Base-by-base conservation (phyloP, 2,329 filamentous ascomycete genomes). In the Penicillium sp. region DNA sequence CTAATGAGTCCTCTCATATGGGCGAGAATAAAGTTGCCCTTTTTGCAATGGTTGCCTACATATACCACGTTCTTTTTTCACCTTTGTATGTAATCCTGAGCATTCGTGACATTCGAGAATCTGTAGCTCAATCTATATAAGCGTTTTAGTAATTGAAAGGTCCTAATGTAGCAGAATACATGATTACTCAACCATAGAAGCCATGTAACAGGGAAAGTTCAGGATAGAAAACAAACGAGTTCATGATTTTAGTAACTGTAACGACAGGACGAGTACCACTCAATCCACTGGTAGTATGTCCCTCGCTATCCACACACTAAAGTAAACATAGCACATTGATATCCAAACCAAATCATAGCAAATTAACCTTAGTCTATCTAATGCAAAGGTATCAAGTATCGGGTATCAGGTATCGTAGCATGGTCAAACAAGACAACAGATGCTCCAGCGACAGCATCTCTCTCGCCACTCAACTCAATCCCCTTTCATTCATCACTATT, bases 321-420 rank as follows among this genome's bases (percentile, higher is more conserved):
- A 44, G 42, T 19, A n/a, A 13, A 44, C 3, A 44, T 22, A 17
- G 22, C 4, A 15, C 4, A 47, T 24, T 13, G 12, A 47, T 12
- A 33, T 33, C 26, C 15, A 70, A 56, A 17, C 19, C 12, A 38
- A 38, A 53, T 47, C 19, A 44, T 26, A 53, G 12, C 17, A 38
- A 53, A 53, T 6, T 3, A 38, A 12, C 30, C 30, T 12, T 8
- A 53, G 22, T 53, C 50, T 38, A 53, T 53, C 50, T 9, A 38
- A 53, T 8, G 30, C 19, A 22, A 78, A 83, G 76, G 73, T 83
- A 12, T 55, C 28, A 59, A 13, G 60, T 63, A 4, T 61, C 15
- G n/a, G 47, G 28, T 35, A 51, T 51, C 50, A 33, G 12, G 50
- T 53, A 53, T 53, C 33, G 28, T 37, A 53, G 50, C 30, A 53